Evolutionary conservation across 805 yeast genomes (phyloP), one percentile per base, ranked within the genome.

Genomic region (Metschnikowia colocasiae): DNA sequence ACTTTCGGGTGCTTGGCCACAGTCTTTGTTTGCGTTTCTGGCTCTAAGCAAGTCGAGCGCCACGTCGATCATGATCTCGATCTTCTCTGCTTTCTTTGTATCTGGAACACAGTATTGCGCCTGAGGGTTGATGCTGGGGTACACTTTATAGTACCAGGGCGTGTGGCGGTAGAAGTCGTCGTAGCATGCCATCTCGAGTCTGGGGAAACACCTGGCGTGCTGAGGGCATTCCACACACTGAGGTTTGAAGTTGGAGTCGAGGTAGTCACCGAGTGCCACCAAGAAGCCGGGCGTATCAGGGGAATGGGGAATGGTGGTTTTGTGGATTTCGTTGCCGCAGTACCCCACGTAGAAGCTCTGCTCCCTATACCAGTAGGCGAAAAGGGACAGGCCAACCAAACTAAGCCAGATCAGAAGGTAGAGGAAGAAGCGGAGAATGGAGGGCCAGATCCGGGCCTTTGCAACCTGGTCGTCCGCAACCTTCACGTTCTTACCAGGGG

Each of bases 201-300:
- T 61, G 20, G 81, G 79, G 53, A 75, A 80, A 65, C 98, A 92
- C 32, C 79, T 71, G 0, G 91, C 94, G 65, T 91, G 83, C 3
- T 74, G 77, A 1, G 98, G 97, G 61, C 98, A 92, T 22, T 78
- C 78, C 3, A 78, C 67, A 67, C 99, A 92, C 0, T 55, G 38
- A 2, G 95, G 95, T 41, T 75, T 75, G 42, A 75, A 61, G 34
- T 65, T 58, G 0, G 59, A 48, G 41, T 76, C 78, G 47, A 85
- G 62, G 47, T 69, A 65, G 0, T 63, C 56, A 34, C 85, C 87
- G 8, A 74, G 31, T 8, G 55, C 41, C 3, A 62, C 54, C 23
- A 79, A 49, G 39, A 62, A 57, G 0, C 64, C 58, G 26, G 67
- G 65, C 4, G 61, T 55, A 5, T 62, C 58, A 2, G 57, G 53